These are phyloP conservation scores for Smittium culicis DNA, from an alignment of 371 early-diverging fungal species.

Conservation along the genomic window DNA sequence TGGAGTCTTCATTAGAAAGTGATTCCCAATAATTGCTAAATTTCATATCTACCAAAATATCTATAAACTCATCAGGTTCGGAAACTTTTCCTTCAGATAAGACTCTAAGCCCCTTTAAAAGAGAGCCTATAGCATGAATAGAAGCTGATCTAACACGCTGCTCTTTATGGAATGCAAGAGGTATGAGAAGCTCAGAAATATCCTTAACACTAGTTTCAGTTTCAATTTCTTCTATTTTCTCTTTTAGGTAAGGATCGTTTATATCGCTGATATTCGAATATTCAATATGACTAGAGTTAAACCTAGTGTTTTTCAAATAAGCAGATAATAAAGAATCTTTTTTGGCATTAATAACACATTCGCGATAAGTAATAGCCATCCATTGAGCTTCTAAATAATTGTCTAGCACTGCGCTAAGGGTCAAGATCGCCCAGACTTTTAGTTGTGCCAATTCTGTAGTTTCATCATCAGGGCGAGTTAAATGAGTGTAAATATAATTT, in stretches of 20 bases:
- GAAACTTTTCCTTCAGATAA: slow-evolving; percentile 10
- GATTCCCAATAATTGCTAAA: neutral
- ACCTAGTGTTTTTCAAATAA: neutral
- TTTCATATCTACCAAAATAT: neutral
- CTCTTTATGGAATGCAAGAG: slow-evolving; percentile 29
- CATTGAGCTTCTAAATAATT: slow-evolving; percentile 50
- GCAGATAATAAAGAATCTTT: slow-evolving; percentile 41
- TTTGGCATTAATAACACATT: slow-evolving; percentile 68
- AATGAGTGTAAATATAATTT: slow-evolving; percentile 29
- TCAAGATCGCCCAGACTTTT: slow-evolving; percentile 80
- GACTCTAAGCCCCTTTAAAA: slow-evolving; percentile 13
- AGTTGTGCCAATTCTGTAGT: slow-evolving; percentile 46
- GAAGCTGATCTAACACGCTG: slow-evolving; percentile 26
- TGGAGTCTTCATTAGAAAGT: neutral
- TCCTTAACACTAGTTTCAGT: slow-evolving; percentile 11
- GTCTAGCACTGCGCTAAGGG: slow-evolving; percentile 75
- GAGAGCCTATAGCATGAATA: slow-evolving; percentile 25
- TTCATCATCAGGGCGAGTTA: slow-evolving; percentile 29
- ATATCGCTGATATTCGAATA: neutral
- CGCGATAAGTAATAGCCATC: slow-evolving; percentile 44
- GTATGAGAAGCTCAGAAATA: slow-evolving; percentile 25
- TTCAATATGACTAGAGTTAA: neutral
- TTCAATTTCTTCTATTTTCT: neutral
- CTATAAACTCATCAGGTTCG: neutral
- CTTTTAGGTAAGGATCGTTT: neutral